These are phyloP conservation scores for Carex scoparia DNA, from an alignment of 176 grass and related monocot species.

Conservation along the genomic window DNA sequence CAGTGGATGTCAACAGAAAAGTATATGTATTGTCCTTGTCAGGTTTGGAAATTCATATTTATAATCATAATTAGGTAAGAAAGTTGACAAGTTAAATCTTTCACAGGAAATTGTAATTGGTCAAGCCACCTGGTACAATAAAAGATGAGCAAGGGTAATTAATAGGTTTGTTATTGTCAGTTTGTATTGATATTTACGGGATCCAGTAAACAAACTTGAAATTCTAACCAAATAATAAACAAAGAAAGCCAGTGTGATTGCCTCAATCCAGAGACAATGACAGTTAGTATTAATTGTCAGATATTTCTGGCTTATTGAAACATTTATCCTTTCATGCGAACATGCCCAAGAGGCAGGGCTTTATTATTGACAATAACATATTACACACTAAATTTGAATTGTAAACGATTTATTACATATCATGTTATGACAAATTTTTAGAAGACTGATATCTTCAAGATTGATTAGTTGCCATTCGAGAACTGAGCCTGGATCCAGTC, in stretches of 20 bases:
- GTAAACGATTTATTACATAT: no score
- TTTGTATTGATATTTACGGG: no score
- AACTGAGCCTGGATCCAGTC: not conserved
- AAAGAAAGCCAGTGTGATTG: not conserved
- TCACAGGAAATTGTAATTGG: not conserved
- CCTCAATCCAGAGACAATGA: not conserved
- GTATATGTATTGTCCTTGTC: no score
- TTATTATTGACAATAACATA: not conserved
- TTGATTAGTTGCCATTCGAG: not conserved
- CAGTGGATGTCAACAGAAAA: no score
- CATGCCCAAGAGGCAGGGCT: not conserved
- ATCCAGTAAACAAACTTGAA: no score
- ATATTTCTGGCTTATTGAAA: not conserved
- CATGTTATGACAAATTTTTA: no score
- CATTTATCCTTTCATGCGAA: not conserved
- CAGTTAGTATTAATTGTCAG: not conserved
- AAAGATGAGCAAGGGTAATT: no score
- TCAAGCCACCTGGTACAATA: no score
- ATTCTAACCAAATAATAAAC: not conserved
- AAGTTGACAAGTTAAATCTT: no score
- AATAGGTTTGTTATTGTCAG: no score
- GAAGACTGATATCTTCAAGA: not conserved
- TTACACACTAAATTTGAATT: not conserved
- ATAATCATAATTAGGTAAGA: no score
- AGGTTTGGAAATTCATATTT: no score